Evolutionary conservation across 345 rosid genomes (phyloP), one percentile per base, ranked within the genome.

Genomic region (Alliaria petiolata): DNA sequence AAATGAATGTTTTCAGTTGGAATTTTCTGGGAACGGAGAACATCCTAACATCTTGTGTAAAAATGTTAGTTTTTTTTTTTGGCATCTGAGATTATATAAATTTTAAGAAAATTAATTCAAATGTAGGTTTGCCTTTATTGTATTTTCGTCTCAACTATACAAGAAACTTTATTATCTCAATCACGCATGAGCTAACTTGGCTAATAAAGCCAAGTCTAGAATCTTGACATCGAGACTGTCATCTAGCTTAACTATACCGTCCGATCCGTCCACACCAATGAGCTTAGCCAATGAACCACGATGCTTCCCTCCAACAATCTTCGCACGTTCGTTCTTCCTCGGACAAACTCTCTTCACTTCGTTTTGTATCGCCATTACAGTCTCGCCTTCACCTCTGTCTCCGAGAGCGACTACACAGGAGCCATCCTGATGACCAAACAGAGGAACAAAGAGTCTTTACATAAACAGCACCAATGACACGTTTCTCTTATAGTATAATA

Each of bases 201-300:
- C 92, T 54, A 87, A 80, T 42, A 86, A 67, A 46, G 61, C 85
- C 83, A 88, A 70, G n/a, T 52, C 88, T 67, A 92, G 81, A 70
- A 87, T 89, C 87, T 86, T 86, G 52, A 87, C 88, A n/a, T 92
- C 96, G 8, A 92, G 86, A 35, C 81, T 86, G 44, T 84, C 95
- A 59, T 90, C 92, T 15, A 87, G 50, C 72, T 80, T 89, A 25
- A 89, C 95, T 51, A 89, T 89, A 35, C 96, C 89, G 62, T 89
- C 95, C 0, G 88, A 77, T 1, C 89, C 98, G 67, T 89, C 96
- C 3, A 89, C 83, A 33, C 96, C 96, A 33, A 92, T 87, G 64
- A 89, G 77, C 79, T 86, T 92, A 50, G 89, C 98, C 0, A 80
- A 81, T 14, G 81, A 76, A 15, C 96, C 98, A 0, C 95, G 91